Percentiles rank a stretch among this genome's conserved stretches.
phyloP scores from a whole-genome alignment of 345 rosid genomes.

The Fremontodendron californicum region DNA sequence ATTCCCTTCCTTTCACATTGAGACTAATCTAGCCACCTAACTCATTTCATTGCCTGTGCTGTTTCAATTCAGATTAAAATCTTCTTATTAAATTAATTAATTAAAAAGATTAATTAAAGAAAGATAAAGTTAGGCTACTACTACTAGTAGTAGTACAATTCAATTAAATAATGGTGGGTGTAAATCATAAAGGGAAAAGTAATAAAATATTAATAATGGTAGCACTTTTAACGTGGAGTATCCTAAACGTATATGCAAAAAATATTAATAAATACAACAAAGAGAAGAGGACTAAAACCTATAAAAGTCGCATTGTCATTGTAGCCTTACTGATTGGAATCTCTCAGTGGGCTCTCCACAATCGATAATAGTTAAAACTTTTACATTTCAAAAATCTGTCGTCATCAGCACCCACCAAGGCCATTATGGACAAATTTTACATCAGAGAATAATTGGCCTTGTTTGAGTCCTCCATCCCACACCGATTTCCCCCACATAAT shows the following conservation, averaged over 20 bases:
- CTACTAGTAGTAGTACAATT: background rate
- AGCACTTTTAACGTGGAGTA: conserved; percentile 14
- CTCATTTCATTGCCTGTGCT: background rate
- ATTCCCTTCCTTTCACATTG: background rate
- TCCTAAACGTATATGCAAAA: conserved; percentile 24
- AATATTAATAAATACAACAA: background rate
- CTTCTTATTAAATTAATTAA: background rate
- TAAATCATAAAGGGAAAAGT: background rate
- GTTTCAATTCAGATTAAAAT: background rate
- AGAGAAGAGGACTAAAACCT: background rate
- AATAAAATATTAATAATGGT: background rate
- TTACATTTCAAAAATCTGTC: conserved; percentile 2
- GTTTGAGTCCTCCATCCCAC: background rate
- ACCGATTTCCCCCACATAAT: background rate
- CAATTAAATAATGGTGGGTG: conserved; percentile 7
- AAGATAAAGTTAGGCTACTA: background rate
- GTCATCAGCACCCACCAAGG: background rate
- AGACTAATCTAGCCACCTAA: background rate
- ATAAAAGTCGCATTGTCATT: conserved; percentile 19
- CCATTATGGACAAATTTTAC: conserved; percentile 4
- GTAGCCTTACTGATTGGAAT: conserved; percentile 29
- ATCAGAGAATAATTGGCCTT: background rate
- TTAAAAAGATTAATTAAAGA: background rate
- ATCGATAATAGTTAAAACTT: conserved; percentile 10
- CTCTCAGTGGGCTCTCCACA: conserved; percentile 34